Conservation (phyloP, 441 rosid genomes). For the Erodium trifolium region DNA sequence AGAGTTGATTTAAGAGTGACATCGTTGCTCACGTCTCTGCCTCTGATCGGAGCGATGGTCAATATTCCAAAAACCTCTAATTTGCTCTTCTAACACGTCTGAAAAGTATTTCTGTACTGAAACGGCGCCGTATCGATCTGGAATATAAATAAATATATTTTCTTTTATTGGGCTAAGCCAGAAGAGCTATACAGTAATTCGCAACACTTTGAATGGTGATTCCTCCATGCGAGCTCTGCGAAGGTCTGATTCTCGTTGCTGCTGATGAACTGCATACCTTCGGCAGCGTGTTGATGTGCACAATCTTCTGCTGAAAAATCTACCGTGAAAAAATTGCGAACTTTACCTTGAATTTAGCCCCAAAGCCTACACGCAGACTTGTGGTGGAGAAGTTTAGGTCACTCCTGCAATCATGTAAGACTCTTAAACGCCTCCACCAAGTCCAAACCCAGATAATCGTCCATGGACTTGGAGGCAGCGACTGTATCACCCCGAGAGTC, state of each 20-base stretch:
- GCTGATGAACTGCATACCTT: not conserved
- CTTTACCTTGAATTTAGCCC: conserved; percentile 7
- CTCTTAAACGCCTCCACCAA: conserved; percentile 41
- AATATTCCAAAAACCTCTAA: not conserved
- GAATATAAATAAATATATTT: not conserved
- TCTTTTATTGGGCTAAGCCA: not conserved
- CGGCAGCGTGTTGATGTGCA: not conserved
- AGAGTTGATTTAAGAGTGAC: conserved; percentile 91
- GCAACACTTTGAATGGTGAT: not conserved
- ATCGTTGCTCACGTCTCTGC: conserved; percentile 22
- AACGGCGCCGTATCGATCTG: not conserved
- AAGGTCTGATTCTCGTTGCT: not conserved
- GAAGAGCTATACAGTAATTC: not conserved
- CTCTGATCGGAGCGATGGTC: conserved; percentile 1
- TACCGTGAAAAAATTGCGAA: not conserved
- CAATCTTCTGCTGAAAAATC: not conserved
- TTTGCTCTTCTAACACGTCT: too few species aligned
- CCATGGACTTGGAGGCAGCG: conserved; percentile 33
- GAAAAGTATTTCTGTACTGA: not conserved
- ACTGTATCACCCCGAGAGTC: conserved; percentile 40
- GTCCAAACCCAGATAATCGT: conserved; percentile 39
- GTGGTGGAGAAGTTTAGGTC: conserved; percentile 42
- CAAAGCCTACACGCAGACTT: conserved; percentile 31
- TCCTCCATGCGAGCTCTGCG: not conserved
- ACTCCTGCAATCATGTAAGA: conserved; percentile 48